These are phyloP conservation scores for Hypoxylon fragiforme DNA, from an alignment of 495 filamentous ascomycete genomes.

Conservation along the genomic window DNA sequence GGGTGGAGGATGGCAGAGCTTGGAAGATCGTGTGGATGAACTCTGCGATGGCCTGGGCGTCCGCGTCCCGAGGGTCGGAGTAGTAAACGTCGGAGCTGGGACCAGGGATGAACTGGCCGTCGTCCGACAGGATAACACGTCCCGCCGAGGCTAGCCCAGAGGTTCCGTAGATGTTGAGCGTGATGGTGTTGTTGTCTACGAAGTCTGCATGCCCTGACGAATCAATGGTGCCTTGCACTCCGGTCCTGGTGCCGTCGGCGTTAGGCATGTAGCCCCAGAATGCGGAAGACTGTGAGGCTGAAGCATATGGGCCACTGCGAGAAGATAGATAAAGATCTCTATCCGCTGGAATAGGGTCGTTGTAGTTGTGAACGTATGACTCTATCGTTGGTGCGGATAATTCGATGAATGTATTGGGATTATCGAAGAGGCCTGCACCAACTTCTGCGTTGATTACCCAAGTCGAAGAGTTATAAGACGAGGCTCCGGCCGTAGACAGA, in stretches of 20 bases:
- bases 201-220: conserved; percentile 40
- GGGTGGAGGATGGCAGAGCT: conserved; percentile 36
- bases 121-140: conserved; percentile 35
- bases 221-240: conserved; percentile 47
- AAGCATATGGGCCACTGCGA: conserved; percentile 44
- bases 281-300: conserved; percentile 43
- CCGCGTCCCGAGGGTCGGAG: conserved; percentile 42
- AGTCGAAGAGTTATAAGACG: conserved; percentile 20
- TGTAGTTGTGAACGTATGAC: conserved; percentile 44
- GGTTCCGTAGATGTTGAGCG: conserved; percentile 49
- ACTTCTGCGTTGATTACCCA: conserved; percentile 46
- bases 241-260: conserved; percentile 37
- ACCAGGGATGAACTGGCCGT: conserved; percentile 40
- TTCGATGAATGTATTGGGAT: conserved; percentile 52
- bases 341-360: conserved; percentile 38
- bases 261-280: conserved; percentile 45
- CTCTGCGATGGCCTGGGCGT: conserved; percentile 42
- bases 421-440: conserved; percentile 47
- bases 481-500: conserved; percentile 29
- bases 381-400: conserved; percentile 36
- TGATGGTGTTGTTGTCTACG: conserved; percentile 40
- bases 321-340: conserved; percentile 37
- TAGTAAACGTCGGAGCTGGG: conserved; percentile 42
- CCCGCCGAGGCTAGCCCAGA: conserved; percentile 45
- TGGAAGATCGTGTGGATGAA: conserved; percentile 48